Percentiles rank a stretch among this genome's conserved stretches.
phyloP scores from a whole-genome alignment of 495 filamentous ascomycete species.

The Penicillium antarcticum region DNA sequence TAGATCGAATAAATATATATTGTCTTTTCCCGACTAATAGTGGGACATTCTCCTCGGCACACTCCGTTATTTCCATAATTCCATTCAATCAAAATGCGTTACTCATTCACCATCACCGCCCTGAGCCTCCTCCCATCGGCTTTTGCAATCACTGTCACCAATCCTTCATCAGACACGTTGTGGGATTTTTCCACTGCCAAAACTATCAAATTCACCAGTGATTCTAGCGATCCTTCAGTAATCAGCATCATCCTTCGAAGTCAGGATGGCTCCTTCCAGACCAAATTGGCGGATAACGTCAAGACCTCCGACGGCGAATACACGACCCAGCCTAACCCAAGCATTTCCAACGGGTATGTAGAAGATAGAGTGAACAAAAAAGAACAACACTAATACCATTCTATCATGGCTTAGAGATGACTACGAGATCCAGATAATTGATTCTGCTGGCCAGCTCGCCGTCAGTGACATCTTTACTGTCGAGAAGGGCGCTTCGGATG shows the following conservation, averaged over 20 bases:
- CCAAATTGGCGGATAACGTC: conserved; percentile 16
- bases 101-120: conserved; percentile 7
- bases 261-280: conserved; percentile 16
- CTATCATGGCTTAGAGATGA: conserved; percentile 4
- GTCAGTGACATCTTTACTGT: conserved; percentile 14
- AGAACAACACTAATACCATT: conserved; percentile 6
- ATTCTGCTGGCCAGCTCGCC: conserved; percentile 11
- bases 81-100: conserved; percentile 10
- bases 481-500: conserved; percentile 10
- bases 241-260: conserved; percentile 13
- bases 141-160: conserved; percentile 10
- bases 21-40: background rate
- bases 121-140: conserved; percentile 12
- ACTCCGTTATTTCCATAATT: conserved; percentile 4
- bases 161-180: conserved; percentile 5
- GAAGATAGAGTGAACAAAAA: conserved; percentile 1
- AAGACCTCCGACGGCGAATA: conserved; percentile 16
- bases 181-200: conserved; percentile 16
- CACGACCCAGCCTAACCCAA: conserved; percentile 12
- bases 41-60: background rate
- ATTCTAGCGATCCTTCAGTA: conserved; percentile 6
- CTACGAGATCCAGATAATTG: conserved; percentile 16
- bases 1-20: background rate
- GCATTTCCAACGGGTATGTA: conserved; percentile 15
- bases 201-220: conserved; percentile 14